Conservation (phyloP, 192 early-diverging fungal genomes). For the Dissophora globulifera region DNA sequence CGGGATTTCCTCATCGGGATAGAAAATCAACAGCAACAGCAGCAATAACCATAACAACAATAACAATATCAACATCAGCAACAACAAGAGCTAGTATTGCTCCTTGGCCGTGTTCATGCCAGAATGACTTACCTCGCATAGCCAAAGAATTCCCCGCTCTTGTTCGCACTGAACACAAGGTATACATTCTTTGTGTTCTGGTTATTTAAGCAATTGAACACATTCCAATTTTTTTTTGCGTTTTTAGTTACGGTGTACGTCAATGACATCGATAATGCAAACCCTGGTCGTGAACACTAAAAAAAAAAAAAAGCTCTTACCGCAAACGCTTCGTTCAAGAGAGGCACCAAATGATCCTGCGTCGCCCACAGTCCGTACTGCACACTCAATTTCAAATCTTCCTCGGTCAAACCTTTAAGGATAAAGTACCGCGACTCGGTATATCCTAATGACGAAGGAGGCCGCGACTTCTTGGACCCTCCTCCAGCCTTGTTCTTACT, state of each 20-base stretch:
- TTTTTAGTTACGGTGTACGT: no score
- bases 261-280: no score
- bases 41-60: conserved; percentile 1
- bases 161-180: conserved; percentile 63
- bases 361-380: conserved; percentile 62
- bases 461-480: conserved; percentile 29
- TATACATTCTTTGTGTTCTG: conserved; percentile 58
- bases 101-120: no score
- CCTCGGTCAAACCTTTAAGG: conserved; percentile 60
- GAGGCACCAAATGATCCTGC: conserved; percentile 58
- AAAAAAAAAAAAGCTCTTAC: conserved; percentile 13
- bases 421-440: conserved; percentile 57
- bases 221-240: no score
- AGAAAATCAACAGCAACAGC: neutral
- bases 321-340: conserved; percentile 59
- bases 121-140: conserved; percentile 48
- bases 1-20: no score
- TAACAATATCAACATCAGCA: no score
- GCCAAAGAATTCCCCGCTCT: conserved; percentile 65
- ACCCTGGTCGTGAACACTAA: no score
- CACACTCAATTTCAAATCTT: conserved; percentile 62
- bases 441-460: conserved; percentile 39
- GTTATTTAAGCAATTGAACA: no score
- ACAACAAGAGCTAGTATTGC: no score
- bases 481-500: neutral